Conservation (phyloP, 208 protist species). For the Leishmania mexicana region DNA sequence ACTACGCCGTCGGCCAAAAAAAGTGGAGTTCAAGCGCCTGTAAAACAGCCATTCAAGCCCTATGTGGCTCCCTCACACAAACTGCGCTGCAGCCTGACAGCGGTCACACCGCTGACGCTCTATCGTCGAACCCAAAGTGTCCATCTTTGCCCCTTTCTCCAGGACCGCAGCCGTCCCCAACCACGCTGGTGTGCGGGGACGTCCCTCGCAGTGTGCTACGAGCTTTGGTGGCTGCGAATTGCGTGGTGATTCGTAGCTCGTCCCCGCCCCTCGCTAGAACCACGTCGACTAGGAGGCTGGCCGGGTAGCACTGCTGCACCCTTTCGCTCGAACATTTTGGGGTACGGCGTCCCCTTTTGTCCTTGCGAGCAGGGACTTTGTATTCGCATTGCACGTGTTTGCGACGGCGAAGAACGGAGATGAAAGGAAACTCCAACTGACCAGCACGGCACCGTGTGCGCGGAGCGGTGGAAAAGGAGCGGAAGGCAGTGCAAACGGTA, state of each 20-base stretch:
- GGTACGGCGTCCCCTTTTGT: neutral
- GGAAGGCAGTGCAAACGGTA: neutral
- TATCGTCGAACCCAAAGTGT: neutral
- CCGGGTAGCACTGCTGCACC: neutral
- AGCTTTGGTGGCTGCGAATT: constrained; percentile 4
- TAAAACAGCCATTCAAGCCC: neutral
- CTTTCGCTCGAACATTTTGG: neutral
- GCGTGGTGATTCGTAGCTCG: neutral
- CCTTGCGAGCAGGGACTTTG: neutral
- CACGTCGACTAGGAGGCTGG: neutral
- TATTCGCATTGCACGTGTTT: neutral
- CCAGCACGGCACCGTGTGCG: neutral
- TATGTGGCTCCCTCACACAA: neutral
- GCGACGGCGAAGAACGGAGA: neutral
- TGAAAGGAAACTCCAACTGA: neutral
- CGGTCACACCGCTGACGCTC: neutral
- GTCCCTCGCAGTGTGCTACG: neutral
- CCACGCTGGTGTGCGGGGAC: neutral
- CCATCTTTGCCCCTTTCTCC: neutral
- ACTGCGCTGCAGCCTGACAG: neutral
- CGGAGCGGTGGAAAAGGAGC: neutral
- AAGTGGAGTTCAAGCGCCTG: neutral
- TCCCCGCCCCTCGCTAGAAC: too few species aligned
- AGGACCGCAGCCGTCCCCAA: neutral
- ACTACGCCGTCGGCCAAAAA: neutral